Percentiles rank a stretch among this genome's conserved stretches.
Conservation (phyloP, 23 red algal species). For the Agarophyton chilense region DNA sequence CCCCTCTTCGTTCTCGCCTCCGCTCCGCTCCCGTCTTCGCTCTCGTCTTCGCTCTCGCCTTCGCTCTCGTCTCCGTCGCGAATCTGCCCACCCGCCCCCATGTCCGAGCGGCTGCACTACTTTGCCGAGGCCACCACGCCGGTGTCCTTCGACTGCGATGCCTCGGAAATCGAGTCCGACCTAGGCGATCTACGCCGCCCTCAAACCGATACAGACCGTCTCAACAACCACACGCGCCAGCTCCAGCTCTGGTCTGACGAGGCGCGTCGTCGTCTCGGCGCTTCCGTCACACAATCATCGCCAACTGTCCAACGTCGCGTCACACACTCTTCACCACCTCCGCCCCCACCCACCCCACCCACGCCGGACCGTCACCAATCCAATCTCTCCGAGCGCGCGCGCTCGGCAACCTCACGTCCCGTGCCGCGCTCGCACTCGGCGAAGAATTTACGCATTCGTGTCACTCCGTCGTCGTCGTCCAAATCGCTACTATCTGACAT, state of each 20-base stretch:
- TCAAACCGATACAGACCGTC: constrained; percentile 20
- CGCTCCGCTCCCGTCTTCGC: neutral
- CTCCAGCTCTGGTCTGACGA: constrained; percentile 75
- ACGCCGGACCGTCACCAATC: constrained; percentile 18
- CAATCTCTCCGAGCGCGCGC: constrained; percentile 55
- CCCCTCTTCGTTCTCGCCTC: neutral
- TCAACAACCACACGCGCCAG: constrained; percentile 50
- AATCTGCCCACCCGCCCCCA: neutral
- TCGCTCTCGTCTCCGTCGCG: neutral
- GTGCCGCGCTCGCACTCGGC: constrained; percentile 65
- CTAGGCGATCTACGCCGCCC: constrained; percentile 55
- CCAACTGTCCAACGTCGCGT: neutral
- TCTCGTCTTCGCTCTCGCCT: neutral
- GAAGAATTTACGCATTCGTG: constrained; percentile 59
- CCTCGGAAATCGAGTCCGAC: constrained; percentile 69
- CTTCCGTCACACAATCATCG: neutral
- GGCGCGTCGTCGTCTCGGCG: constrained; percentile 47
- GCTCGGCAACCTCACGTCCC: neutral
- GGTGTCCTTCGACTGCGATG: constrained; percentile 57
- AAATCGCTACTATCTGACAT: constrained; percentile 57
- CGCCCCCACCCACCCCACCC: neutral
- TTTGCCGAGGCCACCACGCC: constrained; percentile 59
- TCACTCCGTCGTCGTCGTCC: constrained; percentile 64
- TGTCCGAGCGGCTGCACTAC: constrained; percentile 68
- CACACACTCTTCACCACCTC: neutral